phyloP scores from a whole-genome alignment of 2,329 filamentous ascomycete species.

The Nigrospora oryzae region DNA sequence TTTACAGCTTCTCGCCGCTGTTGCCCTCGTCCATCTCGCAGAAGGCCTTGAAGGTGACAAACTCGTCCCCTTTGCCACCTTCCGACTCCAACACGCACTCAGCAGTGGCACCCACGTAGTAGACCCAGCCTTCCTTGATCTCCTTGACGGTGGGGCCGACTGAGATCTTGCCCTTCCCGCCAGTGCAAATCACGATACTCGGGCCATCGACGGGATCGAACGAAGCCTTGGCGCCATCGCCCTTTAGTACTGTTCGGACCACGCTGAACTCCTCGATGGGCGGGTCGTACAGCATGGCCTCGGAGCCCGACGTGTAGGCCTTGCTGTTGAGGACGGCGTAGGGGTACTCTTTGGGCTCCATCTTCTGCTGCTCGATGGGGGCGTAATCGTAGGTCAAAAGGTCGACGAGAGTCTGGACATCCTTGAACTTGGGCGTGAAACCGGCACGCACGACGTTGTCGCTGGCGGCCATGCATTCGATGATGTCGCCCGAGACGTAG shows the following conservation, averaged over 20 bases:
- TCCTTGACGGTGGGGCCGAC: conserved; percentile 77
- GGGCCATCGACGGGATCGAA: conserved; percentile 84
- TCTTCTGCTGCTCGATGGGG: conserved; percentile 91
- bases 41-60: conserved; percentile 89
- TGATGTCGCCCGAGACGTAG: conserved; percentile 87
- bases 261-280: conserved; percentile 96
- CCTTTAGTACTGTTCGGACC: conserved; percentile 67
- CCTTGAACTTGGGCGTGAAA: conserved; percentile 98
- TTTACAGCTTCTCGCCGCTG: conserved; percentile 14
- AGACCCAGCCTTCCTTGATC: conserved; percentile 65
- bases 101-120: conserved; percentile 81
- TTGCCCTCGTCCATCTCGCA: conserved; percentile 58
- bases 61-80: conserved; percentile 52
- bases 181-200: conserved; percentile 86
- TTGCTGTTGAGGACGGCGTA: conserved; percentile 75
- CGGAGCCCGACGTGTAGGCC: conserved; percentile 71
- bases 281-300: conserved; percentile 76
- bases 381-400: conserved; percentile 96
- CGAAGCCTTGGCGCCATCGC: conserved; percentile 68
- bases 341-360: conserved; percentile 76
- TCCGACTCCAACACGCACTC: conserved; percentile 70
- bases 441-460: conserved; percentile 97
- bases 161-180: conserved; percentile 72
- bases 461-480: conserved; percentile 98
- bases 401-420: conserved; percentile 76